Evolutionary conservation across 1,284 basidiomycete species (phyloP).

Genomic region (Agaricales sp.): DNA sequence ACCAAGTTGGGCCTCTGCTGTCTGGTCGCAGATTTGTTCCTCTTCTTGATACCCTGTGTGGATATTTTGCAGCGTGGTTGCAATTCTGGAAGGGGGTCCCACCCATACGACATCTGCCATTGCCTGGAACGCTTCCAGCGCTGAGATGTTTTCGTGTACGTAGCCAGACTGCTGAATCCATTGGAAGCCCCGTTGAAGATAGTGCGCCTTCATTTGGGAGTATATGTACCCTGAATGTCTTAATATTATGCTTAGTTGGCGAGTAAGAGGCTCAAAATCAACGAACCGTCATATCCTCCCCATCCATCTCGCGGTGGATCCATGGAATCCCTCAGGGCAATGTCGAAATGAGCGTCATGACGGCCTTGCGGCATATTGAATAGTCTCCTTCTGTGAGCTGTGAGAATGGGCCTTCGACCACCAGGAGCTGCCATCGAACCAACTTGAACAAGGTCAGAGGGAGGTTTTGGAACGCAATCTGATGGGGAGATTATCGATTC

Average conservation of each 20-base stretch:
- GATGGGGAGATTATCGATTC: no score
- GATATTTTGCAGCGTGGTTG: background rate
- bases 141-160: background rate
- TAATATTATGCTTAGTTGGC: background rate
- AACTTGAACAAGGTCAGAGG: no score
- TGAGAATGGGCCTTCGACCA: background rate
- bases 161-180: background rate
- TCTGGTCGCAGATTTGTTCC: background rate
- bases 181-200: background rate
- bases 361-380: background rate
- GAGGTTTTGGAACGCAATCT: no score
- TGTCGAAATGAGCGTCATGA: background rate
- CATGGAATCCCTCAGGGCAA: background rate
- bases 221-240: background rate
- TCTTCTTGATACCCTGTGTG: background rate
- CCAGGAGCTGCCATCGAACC: background rate
- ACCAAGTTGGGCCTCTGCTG: background rate
- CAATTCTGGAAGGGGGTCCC: background rate
- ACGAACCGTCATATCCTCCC: background rate
- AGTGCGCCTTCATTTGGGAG: background rate
- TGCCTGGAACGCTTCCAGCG: background rate
- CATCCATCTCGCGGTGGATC: background rate
- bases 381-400: background rate
- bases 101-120: background rate
- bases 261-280: background rate